Evolutionary conservation across 257 asterid species (phyloP).

Genomic region (Prunella vulgaris): DNA sequence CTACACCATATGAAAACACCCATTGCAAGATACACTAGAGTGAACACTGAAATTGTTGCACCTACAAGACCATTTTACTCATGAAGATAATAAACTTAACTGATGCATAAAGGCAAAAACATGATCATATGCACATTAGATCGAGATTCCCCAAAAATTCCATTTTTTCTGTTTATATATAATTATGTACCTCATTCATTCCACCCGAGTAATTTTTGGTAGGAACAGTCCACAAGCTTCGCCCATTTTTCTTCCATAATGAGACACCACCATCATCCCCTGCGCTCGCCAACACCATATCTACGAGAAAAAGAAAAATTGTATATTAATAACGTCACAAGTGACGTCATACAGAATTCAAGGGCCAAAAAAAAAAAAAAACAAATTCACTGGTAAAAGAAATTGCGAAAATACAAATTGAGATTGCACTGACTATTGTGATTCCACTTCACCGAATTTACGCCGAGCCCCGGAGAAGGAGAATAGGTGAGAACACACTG

Average conservation of each 20-base stretch:
- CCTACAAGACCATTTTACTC: not conserved
- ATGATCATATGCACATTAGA: not conserved
- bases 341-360: not conserved
- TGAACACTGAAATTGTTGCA: not conserved
- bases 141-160: not conserved
- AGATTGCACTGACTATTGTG: constrained; percentile 65
- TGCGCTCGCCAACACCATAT: constrained; percentile 89
- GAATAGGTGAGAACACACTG: constrained; percentile 69
- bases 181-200: constrained; percentile 55
- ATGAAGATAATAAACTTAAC: not conserved
- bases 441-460: constrained; percentile 91
- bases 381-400: not conserved
- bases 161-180: not conserved
- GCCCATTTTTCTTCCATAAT: constrained; percentile 76
- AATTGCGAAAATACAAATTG: constrained; percentile 6
- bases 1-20: not conserved
- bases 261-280: constrained; percentile 82
- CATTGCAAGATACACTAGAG: not conserved
- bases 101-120: not conserved
- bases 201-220: constrained; percentile 48
- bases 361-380: not conserved
- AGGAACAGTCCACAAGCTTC: constrained; percentile 70
- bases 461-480: constrained; percentile 65
- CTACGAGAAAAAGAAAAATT: constrained; percentile 25
- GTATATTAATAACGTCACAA: not conserved